Evolutionary conservation across 345 rosid species (phyloP), one percentile per base, ranked within the genome.

Genomic region (Gossypium australe): DNA sequence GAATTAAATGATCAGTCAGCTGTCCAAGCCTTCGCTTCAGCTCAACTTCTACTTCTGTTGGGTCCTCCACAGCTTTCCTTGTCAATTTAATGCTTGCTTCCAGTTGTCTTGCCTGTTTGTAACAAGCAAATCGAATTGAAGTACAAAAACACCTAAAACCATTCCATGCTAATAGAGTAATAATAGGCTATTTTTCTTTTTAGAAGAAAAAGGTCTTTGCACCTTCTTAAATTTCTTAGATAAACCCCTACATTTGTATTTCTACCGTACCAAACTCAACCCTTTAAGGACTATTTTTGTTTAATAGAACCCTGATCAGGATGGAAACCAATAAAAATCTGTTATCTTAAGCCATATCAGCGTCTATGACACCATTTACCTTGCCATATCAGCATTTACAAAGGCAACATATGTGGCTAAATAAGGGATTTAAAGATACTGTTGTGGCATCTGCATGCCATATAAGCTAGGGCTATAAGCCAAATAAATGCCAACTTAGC

Each of bases 1-100:
- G 97, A 86, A 94, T 92, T 78, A 94, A 85, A 89, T 91, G 98
- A 86, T 94, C 98, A 63, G 98, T 92, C 74, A 92, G 84, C 86
- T 89, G 98, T 43, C 86, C 85, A 80, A 94, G 98, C 83, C 96
- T 89, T 77, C 90, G 83, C 81, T 87, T 89, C 75, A 92, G 87
- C 83, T 94, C 97, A 74, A 81, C 74, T 81, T 92, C 98, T 70
- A 94, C 93, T 84, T 92, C 97, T 49, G 98, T 87, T 38, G 94
- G 95, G 71, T 94, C 94, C 80, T 91, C 93, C 34, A 92, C 81
- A 78, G 87, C 98, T 86, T 89, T 94, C 85, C 87, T 85, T 73
- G 85, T 89, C 71, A 81, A 82, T 79, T 87, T 87, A 51, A 88
- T 89, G 81, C 89, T 80, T 77, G 71, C 86, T 76, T 84, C 95